Evolutionary conservation across 192 early-diverging fungal genomes (phyloP).

Genomic region (Coemansia sp.): DNA sequence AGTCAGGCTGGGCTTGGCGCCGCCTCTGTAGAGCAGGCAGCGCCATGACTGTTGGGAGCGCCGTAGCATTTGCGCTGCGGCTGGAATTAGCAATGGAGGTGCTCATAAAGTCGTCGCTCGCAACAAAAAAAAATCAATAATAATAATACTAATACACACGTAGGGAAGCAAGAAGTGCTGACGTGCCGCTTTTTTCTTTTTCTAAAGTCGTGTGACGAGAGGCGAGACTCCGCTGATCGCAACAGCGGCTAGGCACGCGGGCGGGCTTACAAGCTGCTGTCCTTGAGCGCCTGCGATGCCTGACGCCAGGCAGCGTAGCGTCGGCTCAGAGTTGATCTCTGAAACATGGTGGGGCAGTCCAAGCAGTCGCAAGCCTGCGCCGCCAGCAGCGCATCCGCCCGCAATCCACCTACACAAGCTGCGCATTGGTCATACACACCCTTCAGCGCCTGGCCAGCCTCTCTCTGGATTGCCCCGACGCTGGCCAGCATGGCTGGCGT

Average conservation of each 20-base stretch:
- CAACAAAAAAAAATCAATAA: no score
- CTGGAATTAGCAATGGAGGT: not conserved
- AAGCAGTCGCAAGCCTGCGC: constrained; percentile 32
- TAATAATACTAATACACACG: no score
- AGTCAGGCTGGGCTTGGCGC: constrained; percentile 2
- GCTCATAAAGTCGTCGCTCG: not conserved
- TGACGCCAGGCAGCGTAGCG: constrained; percentile 20
- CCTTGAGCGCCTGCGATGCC: not conserved
- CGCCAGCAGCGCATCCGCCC: constrained; percentile 34
- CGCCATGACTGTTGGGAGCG: constrained; percentile 1
- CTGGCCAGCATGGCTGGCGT: constrained; percentile 11
- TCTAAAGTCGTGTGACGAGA: not conserved
- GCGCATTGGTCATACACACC: constrained; percentile 20
- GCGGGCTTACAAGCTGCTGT: not conserved
- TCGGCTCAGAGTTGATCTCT: constrained; percentile 12
- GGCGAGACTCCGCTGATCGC: not conserved
- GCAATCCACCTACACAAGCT: constrained; percentile 27
- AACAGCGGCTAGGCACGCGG: not conserved
- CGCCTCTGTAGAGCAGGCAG: constrained; percentile 12
- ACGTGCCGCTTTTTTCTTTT: not conserved
- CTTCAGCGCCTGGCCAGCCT: constrained; percentile 6
- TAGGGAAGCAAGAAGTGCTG: not conserved
- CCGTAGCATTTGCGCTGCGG: not conserved
- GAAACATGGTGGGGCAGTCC: constrained; percentile 44
- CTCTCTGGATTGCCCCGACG: constrained; percentile 6